A percentile compares a stretch with the other conserved stretches of the same genome.
These are phyloP conservation scores for Allodekkera sacchari DNA, from an alignment of 805 yeast genomes.

Conservation along the genomic window DNA sequence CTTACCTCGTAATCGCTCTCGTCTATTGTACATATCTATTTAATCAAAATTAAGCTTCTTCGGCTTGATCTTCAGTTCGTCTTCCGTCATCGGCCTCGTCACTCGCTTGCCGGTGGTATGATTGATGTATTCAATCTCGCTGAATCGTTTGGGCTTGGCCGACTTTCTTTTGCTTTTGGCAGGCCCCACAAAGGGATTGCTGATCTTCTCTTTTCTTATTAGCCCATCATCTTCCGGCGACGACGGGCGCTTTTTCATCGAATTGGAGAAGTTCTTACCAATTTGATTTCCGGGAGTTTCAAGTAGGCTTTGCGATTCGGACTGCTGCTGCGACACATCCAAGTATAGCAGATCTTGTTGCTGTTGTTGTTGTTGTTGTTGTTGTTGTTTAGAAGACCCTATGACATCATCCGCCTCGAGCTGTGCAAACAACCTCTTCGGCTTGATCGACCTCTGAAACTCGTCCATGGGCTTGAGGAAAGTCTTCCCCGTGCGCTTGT, in stretches of 20 bases:
- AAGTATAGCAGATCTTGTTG: conserved; percentile 1
- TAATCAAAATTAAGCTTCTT: conserved; percentile 27
- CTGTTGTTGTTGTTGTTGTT: conserved; percentile 6
- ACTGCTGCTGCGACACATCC: no score
- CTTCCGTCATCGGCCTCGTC: conserved; percentile 22
- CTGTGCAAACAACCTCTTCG: conserved; percentile 28
- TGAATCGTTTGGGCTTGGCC: neutral
- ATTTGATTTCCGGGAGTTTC: conserved; percentile 5
- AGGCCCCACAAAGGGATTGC: conserved; percentile 16
- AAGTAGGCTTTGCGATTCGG: conserved; percentile 1
- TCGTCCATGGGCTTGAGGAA: conserved; percentile 23
- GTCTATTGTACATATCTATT: no score
- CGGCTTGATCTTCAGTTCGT: conserved; percentile 29
- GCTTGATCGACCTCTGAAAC: conserved; percentile 28
- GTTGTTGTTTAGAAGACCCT: neutral
- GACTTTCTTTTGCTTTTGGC: neutral
- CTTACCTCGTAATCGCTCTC: no score
- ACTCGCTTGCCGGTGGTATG: conserved; percentile 26
- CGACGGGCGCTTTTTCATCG: conserved; percentile 2
- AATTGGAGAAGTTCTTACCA: no score
- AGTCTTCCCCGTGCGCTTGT: conserved; percentile 34
- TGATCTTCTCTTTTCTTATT: conserved; percentile 14
- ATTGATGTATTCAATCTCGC: conserved; percentile 16
- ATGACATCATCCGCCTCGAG: neutral
- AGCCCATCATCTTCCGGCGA: conserved; percentile 8